These are phyloP conservation scores for Uromyces viciae-fabae DNA, from an alignment of 1,284 basidiomycete species.

Conservation along the genomic window DNA sequence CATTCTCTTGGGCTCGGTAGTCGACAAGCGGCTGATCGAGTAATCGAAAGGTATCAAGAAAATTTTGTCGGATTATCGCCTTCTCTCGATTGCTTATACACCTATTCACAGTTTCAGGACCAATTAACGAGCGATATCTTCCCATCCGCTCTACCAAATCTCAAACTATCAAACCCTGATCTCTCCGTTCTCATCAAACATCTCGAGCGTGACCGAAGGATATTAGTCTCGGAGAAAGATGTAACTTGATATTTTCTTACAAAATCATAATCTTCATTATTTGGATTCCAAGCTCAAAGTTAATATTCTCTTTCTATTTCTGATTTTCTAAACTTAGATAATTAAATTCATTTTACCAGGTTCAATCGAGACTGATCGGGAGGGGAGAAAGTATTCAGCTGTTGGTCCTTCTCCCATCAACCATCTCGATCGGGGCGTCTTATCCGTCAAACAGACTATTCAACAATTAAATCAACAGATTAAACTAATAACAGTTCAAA, in stretches of 20 bases:
- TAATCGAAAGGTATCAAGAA: constrained; percentile 33
- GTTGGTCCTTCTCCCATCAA: constrained; percentile 9
- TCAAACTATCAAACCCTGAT: constrained; percentile 16
- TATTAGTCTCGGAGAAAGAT: constrained; percentile 20
- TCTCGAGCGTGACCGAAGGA: constrained; percentile 33
- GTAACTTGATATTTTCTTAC: background rate
- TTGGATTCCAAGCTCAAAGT: too few relatives aligned
- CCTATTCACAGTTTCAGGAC: constrained; percentile 24
- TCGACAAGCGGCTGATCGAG: constrained; percentile 24
- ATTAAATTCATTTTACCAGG: constrained; percentile 32
- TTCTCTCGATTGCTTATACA: constrained; percentile 36
- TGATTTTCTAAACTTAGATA: background rate
- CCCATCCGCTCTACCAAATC: background rate
- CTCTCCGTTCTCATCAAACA: constrained; percentile 3
- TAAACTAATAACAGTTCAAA: constrained; percentile 9
- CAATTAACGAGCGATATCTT: constrained; percentile 21
- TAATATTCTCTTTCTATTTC: background rate
- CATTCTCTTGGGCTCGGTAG: background rate
- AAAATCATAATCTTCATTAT: too few relatives aligned
- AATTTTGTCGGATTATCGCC: constrained; percentile 28
- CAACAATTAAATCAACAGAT: constrained; percentile 37
- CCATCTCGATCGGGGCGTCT: constrained; percentile 25
- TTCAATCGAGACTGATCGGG: background rate
- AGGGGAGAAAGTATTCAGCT: constrained; percentile 9
- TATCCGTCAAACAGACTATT: constrained; percentile 30